These are phyloP conservation scores for Paramecium bursaria DNA, from an alignment of 73 alveolate genomes.

Conservation along the genomic window DNA sequence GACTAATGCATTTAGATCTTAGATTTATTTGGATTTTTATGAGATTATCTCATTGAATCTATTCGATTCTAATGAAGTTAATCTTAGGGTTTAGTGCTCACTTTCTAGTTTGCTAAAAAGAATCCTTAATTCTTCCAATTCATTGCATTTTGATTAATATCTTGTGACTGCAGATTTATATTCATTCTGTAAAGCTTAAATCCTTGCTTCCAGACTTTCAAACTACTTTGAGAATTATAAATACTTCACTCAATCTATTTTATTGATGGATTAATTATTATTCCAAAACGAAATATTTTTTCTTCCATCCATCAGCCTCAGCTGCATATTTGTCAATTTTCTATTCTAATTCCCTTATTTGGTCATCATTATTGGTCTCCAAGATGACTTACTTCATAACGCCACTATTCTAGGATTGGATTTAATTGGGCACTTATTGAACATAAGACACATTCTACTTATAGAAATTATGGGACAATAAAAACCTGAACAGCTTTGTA, in stretches of 20 bases:
- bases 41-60: slow-evolving; percentile 18
- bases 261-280: slow-evolving; percentile 1
- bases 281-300: not conserved
- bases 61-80: slow-evolving; percentile 17
- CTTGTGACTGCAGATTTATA: slow-evolving; percentile 8
- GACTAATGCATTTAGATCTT: not conserved
- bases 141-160: slow-evolving; percentile 45
- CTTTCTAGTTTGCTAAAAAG: slow-evolving; percentile 25
- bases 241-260: slow-evolving; percentile 34
- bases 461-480: too few species aligned
- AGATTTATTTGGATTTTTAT: not conserved
- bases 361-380: slow-evolving; percentile 47
- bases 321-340: slow-evolving; percentile 26
- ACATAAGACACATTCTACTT: too few species aligned
- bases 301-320: slow-evolving; percentile 41
- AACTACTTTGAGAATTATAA: not conserved
- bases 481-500: too few species aligned
- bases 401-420: too few species aligned
- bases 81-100: not conserved
- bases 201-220: slow-evolving; percentile 47
- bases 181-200: not conserved
- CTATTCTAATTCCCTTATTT: slow-evolving; percentile 11
- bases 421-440: too few species aligned
- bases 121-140: slow-evolving; percentile 12
- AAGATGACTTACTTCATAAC: slow-evolving; percentile 35